Conservation (phyloP, 2,329 filamentous ascomycete genomes). For the Hypoxylon sp. region DNA sequence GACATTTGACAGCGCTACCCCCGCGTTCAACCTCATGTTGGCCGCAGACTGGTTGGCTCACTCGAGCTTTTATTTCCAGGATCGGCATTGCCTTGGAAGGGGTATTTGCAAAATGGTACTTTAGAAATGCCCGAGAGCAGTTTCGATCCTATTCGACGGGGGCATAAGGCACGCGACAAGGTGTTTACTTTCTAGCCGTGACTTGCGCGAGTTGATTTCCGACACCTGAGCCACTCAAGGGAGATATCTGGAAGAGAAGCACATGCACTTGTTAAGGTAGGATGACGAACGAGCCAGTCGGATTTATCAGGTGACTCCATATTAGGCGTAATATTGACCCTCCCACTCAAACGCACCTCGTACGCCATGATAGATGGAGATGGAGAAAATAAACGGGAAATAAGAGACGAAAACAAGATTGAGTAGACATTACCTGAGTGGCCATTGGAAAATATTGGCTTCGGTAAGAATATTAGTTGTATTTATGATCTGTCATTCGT, state of each 20-base stretch:
- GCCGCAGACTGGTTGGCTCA: conserved; percentile 25
- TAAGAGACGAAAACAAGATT: conserved; percentile 9
- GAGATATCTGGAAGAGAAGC: conserved; percentile 30
- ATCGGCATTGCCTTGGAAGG: conserved; percentile 33
- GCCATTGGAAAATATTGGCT: neutral
- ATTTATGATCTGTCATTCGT: conserved; percentile 18
- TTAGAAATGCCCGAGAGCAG: conserved; percentile 32
- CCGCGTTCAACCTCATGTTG: conserved; percentile 32
- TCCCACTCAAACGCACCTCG: conserved; percentile 14
- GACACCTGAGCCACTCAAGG: conserved; percentile 33
- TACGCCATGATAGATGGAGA: conserved; percentile 11
- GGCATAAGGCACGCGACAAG: conserved; percentile 36
- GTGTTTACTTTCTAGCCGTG: conserved; percentile 33
- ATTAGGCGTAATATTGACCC: conserved; percentile 25
- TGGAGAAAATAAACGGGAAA: conserved; percentile 7
- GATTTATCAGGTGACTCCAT: conserved; percentile 32
- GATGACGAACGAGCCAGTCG: conserved; percentile 29
- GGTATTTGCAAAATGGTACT: conserved; percentile 19
- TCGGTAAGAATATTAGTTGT: neutral
- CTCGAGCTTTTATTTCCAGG: conserved; percentile 19
- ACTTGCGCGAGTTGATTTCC: conserved; percentile 32
- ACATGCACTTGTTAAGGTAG: conserved; percentile 17
- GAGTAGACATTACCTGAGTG: neutral
- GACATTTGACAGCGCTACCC: conserved; percentile 41
- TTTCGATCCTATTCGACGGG: conserved; percentile 32